Percentiles rank a stretch among this genome's conserved stretches.
phyloP scores from a whole-genome alignment of 2,329 filamentous ascomycete species.

The Didymellaceae sp. region DNA sequence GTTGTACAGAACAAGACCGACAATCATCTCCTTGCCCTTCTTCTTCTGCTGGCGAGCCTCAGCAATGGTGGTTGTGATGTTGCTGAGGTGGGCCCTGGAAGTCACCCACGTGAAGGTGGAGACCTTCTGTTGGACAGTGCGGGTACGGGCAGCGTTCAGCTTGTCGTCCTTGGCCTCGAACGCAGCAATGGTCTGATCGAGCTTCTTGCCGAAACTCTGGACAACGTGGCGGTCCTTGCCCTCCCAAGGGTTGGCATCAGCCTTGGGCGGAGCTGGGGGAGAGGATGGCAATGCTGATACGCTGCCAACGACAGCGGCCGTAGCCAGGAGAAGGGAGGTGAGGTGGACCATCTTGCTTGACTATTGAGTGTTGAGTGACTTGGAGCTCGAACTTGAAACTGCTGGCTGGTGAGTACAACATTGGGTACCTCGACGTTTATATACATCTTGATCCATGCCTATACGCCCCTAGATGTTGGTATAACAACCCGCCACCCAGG shows the following conservation, averaged over 20 bases:
- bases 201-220: conserved; percentile 33
- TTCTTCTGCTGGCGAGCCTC: conserved; percentile 32
- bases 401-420: neutral
- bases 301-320: conserved; percentile 26
- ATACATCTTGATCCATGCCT: neutral
- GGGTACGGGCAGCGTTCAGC: conserved; percentile 35
- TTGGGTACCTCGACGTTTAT: conserved; percentile 1
- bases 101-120: conserved; percentile 40
- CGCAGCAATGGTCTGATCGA: conserved; percentile 33
- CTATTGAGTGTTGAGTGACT: neutral
- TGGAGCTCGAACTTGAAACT: conserved; percentile 1
- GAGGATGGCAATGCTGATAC: too few species aligned
- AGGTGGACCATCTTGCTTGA: conserved; percentile 34
- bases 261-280: conserved; percentile 24
- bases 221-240: conserved; percentile 35
- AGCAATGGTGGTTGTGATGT: conserved; percentile 29
- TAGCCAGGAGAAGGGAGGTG: conserved; percentile 31
- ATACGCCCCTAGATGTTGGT: conserved; percentile 1
- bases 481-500: neutral
- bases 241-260: conserved; percentile 30
- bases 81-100: conserved; percentile 26
- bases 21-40: conserved; percentile 27
- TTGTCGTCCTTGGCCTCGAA: conserved; percentile 32
- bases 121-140: conserved; percentile 34
- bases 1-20: conserved; percentile 75